phyloP scores from a whole-genome alignment of 352 stramenopile genomes.

The Pythium insidiosum region DNA sequence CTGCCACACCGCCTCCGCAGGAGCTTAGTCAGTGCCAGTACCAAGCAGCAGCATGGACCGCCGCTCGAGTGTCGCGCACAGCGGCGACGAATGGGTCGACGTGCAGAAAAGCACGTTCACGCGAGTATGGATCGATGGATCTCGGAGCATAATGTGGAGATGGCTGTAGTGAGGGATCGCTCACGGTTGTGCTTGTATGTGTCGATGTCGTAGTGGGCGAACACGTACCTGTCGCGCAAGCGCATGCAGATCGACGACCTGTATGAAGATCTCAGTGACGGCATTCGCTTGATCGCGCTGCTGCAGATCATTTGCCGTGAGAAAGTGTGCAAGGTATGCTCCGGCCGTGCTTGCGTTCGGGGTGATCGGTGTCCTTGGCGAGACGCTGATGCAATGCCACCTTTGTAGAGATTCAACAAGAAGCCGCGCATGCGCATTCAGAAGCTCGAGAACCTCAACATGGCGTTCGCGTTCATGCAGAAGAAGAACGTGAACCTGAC shows the following conservation, averaged over 20 bases:
- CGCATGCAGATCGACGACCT: constrained; percentile 86
- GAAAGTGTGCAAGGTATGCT: constrained; percentile 78
- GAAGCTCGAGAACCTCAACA: constrained; percentile 91
- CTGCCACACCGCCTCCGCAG: too few species aligned
- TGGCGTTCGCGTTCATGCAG: constrained; percentile 85
- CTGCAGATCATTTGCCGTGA: constrained; percentile 86
- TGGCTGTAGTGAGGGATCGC: too few species aligned
- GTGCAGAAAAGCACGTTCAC: constrained; percentile 92
- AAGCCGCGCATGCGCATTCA: constrained; percentile 90
- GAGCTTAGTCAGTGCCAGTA: too few species aligned
- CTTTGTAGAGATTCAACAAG: constrained; percentile 85
- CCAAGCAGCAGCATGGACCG: background rate
- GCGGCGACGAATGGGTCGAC: constrained; percentile 82
- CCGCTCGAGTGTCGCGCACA: constrained; percentile 27
- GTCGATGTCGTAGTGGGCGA: constrained; percentile 77
- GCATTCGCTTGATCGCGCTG: constrained; percentile 80
- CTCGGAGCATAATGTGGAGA: background rate
- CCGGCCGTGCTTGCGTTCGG: background rate
- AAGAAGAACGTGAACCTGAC: constrained; percentile 87
- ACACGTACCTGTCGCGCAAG: constrained; percentile 86
- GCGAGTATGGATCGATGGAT: constrained; percentile 30
- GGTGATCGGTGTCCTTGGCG: background rate
- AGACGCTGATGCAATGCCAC: too few species aligned
- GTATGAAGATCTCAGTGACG: constrained; percentile 85
- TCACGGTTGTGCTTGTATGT: background rate